A percentile compares a stretch with the other conserved stretches of the same genome.
These are phyloP conservation scores for Colletotrichum eleusines DNA, from an alignment of 2,329 filamentous ascomycete genomes.

Conservation along the genomic window DNA sequence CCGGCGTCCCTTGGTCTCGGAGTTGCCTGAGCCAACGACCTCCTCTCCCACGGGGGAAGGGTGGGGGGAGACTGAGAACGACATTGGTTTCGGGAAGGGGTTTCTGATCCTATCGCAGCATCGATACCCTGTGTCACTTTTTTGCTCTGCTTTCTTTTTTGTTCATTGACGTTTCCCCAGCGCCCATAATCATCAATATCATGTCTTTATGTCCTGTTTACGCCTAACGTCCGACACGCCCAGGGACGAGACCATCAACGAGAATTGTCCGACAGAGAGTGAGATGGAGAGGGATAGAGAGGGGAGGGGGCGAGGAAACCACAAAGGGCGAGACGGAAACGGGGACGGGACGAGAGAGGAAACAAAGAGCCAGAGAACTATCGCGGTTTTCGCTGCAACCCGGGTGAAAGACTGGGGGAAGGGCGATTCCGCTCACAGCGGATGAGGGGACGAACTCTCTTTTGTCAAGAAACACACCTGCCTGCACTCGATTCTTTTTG, in stretches of 20 bases:
- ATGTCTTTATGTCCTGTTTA: neutral
- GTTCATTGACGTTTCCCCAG: neutral
- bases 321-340: no score
- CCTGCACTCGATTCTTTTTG: neutral
- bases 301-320: no score
- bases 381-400: constrained; percentile 25
- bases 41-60: neutral
- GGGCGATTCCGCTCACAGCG: constrained; percentile 18
- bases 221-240: constrained; percentile 16
- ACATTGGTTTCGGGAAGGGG: neutral
- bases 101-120: neutral
- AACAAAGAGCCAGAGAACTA: neutral
- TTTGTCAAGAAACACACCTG: constrained; percentile 12
- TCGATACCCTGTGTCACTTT: neutral
- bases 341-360: neutral
- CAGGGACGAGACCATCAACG: neutral
- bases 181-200: neutral
- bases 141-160: neutral
- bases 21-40: neutral
- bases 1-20: neutral
- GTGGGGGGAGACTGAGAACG: neutral
- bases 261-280: neutral
- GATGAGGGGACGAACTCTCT: constrained; percentile 34
- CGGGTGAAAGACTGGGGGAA: constrained; percentile 36
- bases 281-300: neutral